Evolutionary conservation across 2,329 filamentous ascomycete species (phyloP).

Genomic region (Cryphonectria japonica): DNA sequence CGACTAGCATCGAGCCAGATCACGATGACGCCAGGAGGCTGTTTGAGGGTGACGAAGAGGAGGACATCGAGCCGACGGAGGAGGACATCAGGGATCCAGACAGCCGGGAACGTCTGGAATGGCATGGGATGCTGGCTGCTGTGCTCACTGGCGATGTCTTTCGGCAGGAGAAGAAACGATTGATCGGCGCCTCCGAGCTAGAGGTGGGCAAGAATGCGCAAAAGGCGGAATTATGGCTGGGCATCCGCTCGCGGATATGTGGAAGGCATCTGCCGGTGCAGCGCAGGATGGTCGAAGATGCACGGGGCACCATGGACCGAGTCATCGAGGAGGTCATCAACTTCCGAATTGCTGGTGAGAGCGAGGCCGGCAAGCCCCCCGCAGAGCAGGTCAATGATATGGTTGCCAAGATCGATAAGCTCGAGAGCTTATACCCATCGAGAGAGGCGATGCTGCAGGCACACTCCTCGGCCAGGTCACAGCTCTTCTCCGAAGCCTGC

Average conservation of each 20-base stretch:
- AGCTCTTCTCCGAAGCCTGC: conserved; percentile 78
- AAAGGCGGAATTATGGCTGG: conserved; percentile 84
- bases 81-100: conserved; percentile 88
- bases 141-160: conserved; percentile 97
- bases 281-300: conserved; percentile 84
- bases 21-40: conserved; percentile 90
- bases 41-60: conserved; percentile 76
- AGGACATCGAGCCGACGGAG: conserved; percentile 83
- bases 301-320: conserved; percentile 71
- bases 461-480: conserved; percentile 76
- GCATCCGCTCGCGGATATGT: conserved; percentile 80
- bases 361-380: conserved; percentile 85
- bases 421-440: conserved; percentile 83
- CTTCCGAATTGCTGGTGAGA: conserved; percentile 93
- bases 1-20: conserved; percentile 54
- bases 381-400: conserved; percentile 88
- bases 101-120: conserved; percentile 89
- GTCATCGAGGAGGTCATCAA: conserved; percentile 85
- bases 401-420: conserved; percentile 87
- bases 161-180: conserved; percentile 93
- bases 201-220: conserved; percentile 66
- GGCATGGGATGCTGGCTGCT: conserved; percentile 97
- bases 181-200: conserved; percentile 76
- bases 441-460: conserved; percentile 72
- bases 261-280: conserved; percentile 85